A percentile compares a stretch with the other conserved stretches of the same genome.
phyloP scores from a whole-genome alignment of 345 rosid genomes.

The Populus tremula region DNA sequence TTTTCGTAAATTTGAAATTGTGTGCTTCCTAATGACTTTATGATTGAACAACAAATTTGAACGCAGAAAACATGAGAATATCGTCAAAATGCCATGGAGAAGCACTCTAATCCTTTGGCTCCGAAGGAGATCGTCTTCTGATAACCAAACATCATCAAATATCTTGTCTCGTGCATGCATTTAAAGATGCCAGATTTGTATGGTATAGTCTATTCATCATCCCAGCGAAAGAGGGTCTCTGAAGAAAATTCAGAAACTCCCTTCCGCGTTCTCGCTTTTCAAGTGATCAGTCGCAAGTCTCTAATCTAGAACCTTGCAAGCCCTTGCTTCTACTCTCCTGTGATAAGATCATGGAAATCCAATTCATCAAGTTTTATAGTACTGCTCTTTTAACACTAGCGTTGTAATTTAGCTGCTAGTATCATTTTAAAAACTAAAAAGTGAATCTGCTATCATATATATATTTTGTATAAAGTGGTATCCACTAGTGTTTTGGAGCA shows the following conservation, averaged over 20 bases:
- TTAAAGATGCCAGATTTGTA: background rate
- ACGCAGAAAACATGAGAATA: slow-evolving; percentile 22
- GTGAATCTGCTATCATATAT: background rate
- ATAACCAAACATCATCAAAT: background rate
- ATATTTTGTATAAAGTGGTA: background rate
- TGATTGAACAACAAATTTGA: background rate
- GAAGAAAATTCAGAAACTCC: background rate
- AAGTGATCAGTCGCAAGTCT: background rate
- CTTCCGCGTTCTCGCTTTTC: background rate
- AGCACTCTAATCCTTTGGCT: slow-evolving; percentile 38
- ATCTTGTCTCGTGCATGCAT: background rate
- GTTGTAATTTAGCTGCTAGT: background rate
- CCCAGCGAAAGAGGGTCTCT: background rate
- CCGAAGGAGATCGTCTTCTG: slow-evolving; percentile 27
- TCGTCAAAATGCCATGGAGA: slow-evolving; percentile 69
- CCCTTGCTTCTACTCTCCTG: background rate
- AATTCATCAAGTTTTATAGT: background rate
- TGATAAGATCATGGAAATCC: background rate
- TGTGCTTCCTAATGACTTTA: background rate
- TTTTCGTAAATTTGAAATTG: background rate
- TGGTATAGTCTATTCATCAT: background rate
- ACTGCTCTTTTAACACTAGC: background rate
- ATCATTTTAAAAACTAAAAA: background rate
- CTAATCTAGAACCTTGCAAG: background rate
- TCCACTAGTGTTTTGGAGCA: background rate